Percentiles rank a stretch among this genome's conserved stretches.
Conservation (phyloP, 2,329 filamentous ascomycete species). For the Colletotrichum siamense region DNA sequence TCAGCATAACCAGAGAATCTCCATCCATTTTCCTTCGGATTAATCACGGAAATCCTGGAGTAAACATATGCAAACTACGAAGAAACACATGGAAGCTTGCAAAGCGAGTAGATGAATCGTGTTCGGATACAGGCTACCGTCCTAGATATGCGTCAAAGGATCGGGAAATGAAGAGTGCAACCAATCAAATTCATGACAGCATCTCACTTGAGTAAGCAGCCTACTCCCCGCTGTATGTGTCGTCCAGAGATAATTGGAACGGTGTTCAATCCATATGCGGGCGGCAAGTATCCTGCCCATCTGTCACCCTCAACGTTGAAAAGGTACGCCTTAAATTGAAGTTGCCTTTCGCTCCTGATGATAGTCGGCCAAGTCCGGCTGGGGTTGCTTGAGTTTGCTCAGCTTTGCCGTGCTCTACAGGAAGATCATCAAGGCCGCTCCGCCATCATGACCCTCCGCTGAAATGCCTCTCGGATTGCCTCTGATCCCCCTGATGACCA, state of each 20-base stretch:
- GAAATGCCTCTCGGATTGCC: accelerated
- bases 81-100: neutral
- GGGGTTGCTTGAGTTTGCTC: accelerated
- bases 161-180: accelerated
- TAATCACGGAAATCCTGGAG: neutral
- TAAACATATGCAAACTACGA: neutral
- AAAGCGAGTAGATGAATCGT: neutral
- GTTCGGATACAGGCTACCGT: neutral
- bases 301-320: neutral
- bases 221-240: neutral
- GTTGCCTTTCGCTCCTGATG: accelerated
- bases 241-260: accelerated
- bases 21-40: no score
- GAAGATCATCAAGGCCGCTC: neutral
- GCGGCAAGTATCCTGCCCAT: neutral
- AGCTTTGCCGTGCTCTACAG: neutral
- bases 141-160: neutral
- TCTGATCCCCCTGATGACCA: accelerated
- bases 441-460: neutral
- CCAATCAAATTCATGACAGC: neutral
- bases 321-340: neutral
- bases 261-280: accelerated
- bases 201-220: no score
- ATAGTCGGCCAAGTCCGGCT: accelerated
- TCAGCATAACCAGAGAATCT: no score